phyloP scores from a whole-genome alignment of 768 basidiomycete genomes.

The Calocera cornea region DNA sequence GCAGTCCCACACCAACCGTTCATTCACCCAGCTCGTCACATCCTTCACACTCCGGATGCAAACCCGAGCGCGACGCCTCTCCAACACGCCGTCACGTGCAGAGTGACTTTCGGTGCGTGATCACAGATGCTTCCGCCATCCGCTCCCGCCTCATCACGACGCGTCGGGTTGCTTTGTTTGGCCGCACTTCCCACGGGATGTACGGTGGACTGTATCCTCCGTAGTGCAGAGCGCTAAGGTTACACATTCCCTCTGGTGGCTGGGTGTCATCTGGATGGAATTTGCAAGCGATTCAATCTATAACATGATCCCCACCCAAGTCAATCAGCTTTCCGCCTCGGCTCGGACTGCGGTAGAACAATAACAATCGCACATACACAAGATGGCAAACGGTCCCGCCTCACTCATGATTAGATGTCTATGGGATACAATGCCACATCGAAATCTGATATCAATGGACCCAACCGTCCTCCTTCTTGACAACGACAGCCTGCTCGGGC shows the following conservation, averaged over 20 bases:
- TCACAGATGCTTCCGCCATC: slow-evolving; percentile 2
- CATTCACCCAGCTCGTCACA: slow-evolving; percentile 5
- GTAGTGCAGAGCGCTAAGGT: too few relatives aligned
- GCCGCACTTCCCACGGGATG: not conserved
- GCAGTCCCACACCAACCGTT: not conserved
- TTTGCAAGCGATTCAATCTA: not conserved
- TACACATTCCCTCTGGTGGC: not conserved
- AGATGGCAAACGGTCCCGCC: too few relatives aligned
- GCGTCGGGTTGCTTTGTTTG: not conserved
- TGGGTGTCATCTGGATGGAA: not conserved
- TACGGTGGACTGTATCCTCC: not conserved
- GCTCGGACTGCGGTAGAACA: too few relatives aligned
- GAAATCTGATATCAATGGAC: not conserved
- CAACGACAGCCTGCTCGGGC: not conserved
- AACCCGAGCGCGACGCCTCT: not conserved
- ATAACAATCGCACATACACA: too few relatives aligned
- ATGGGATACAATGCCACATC: too few relatives aligned
- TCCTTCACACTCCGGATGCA: not conserved
- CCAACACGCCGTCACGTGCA: not conserved
- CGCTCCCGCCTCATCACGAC: not conserved
- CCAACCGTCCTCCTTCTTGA: not conserved
- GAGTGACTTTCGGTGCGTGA: not conserved
- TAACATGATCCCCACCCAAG: too few relatives aligned
- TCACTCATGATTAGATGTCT: too few relatives aligned
- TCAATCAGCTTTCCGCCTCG: too few relatives aligned